Evolutionary conservation across 2,329 filamentous ascomycete genomes (phyloP), one percentile per base, ranked within the genome.

Genomic region (Berkeleyomyces rouxiae): DNA sequence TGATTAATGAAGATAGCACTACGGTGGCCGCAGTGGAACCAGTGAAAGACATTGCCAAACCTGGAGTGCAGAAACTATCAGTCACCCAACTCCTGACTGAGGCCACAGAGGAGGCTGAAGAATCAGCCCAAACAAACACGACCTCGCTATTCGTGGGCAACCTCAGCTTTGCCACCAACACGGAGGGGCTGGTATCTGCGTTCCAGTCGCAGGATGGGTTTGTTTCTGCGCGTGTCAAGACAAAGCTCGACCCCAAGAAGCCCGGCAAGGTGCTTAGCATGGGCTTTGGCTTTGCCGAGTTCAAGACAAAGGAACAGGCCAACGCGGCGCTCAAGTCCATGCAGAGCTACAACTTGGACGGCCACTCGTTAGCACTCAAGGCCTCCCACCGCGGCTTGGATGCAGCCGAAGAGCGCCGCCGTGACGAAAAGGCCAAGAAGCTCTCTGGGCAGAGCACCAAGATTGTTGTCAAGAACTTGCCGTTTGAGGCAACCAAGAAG

Each of bases 391-490:
- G 86, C 73, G 89, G 87, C 23, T 79, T 85, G 64, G 91, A 97
- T 74, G 90, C 90, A 16, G 91, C 88, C 1, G 90, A 95, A 71
- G 88, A 95, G 74, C 83, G 88, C 67, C 84, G 87, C 67, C 86
- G 86, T 67, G 86, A 92, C 67, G 90, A 97, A 70, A 83, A 82
- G 67, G 84, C 86, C 59, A 95, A 90, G 79, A 95, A 92, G 74
- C 76, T 82, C 59, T 84, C 88, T 33, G 82, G 81, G 13, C 83
- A 85, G 71, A 82, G 84, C 67, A 96, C 91, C 58, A 97, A 97
- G 80, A 87, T 99, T 70, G 86, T 97, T 74, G 87, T 99, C 77
- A 99, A 97, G 79, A 99, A 99, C 77, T 77, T 99, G 74, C 92
- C 93, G 23, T 99, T 99, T 77, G 90, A 97, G 76, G 87, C 88